Evolutionary conservation across 352 stramenopile species (phyloP), one percentile per base, ranked within the genome.

Genomic region (Phytophthora lateralis): DNA sequence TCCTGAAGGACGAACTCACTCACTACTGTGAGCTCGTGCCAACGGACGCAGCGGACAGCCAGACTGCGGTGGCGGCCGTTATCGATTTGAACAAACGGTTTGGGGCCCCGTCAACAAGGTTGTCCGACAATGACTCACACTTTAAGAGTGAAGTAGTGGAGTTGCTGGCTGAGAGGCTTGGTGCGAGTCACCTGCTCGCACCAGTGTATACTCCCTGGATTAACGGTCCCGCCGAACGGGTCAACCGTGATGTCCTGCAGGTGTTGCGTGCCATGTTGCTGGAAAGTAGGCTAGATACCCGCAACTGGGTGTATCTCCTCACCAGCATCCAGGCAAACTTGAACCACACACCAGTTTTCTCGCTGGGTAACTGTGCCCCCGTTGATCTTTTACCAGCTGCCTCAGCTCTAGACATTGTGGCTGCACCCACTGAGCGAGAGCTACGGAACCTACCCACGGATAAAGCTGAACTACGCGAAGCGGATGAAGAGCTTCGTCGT

Each of bases 1-100:
- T 39, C n/a, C n/a, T n/a, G n/a, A n/a, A n/a, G n/a, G n/a, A n/a
- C n/a, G n/a, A n/a, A n/a, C n/a, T n/a, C n/a, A n/a, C n/a, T n/a
- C n/a, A n/a, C n/a, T n/a, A n/a, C n/a, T n/a, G n/a, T n/a, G n/a
- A n/a, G n/a, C n/a, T 0, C 37, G n/a, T 43, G 1, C 4, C 37
- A 11, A 4, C 15, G 4, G 37, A 43, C 37, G 10, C 34, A 39
- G 37, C n/a, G 44, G n/a, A 39, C 12, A 39, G 34, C 12, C 27
- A 26, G 38, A 49, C 7, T 42, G 34, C 2, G 1, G 7, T 15
- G 38, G 14, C 34, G 9, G 52, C 63, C 9, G 30, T 63, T 6
- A 29, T 62, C 4, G 52, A 66, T 41, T 66, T 55, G 48, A 14
- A 43, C 9, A 71, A 71, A 27, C 29, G 52, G 3, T 67, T 63